Base-by-base conservation (phyloP, 345 rosid genomes). In the Dipteronia sinensis region DNA sequence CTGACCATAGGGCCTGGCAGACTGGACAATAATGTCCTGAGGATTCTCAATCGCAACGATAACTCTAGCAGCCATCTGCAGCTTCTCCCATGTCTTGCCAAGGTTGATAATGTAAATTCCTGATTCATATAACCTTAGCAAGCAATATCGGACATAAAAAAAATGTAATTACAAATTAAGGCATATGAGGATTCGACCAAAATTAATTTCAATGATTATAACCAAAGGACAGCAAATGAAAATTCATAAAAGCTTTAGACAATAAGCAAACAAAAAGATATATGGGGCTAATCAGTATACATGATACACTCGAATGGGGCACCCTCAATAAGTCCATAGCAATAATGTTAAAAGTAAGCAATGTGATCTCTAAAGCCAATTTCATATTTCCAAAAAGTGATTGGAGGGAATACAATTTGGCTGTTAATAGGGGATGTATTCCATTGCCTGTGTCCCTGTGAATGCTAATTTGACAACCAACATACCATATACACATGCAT, bases 1-100 rank as follows among this genome's bases (percentile, higher is more conserved):
- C 88, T 95, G 99, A 72, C 99, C 99, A 80, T 95, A 95, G 0
- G 98, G 98, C 82, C 98, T 89, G 17, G 98, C 98, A 1, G 98
- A 93, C 80, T 95, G 98, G 7, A 95, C 99, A 84, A 95, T 95
- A 38, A 95, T 95, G 77, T 93, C 98, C 71, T 91, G 85, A 0
- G 99, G 98, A 79, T 91, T 92, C 81, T 95, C 99, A 10, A 95
- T 92, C 0, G 89, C 87, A 29, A 93, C 99, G 63, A 95, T 95
- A 20, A 90, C 96, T 49, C 98, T 82, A 0, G 99, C 99, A 6
- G 97, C 99, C 84, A 93, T 67, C 80, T 79, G 85, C 17, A 95
- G 90, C 71, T 95, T 93, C 7, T 95, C 98, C 98, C 98, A 95
- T 63, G 97, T 93, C 81, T 92, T 93, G 0, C 98, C 99, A 0